A percentile compares a stretch with the other conserved stretches of the same genome.
These are phyloP conservation scores for Ulota crispa DNA, from an alignment of 225 moss, liverwort and hornwort genomes.

Conservation along the genomic window DNA sequence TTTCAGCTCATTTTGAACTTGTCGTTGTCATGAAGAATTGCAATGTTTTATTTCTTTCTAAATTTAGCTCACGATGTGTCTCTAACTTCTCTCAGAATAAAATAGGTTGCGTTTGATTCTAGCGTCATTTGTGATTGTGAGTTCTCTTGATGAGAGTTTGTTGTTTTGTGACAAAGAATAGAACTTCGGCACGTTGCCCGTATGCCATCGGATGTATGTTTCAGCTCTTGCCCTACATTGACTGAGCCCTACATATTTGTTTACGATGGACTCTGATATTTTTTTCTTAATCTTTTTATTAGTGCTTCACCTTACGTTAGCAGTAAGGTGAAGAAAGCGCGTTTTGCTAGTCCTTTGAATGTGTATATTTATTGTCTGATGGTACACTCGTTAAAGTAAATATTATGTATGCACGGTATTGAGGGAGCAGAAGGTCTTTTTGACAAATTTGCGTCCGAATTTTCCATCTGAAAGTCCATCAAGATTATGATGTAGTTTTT, in stretches of 20 bases:
- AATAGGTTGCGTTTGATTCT: neutral
- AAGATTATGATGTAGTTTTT: neutral
- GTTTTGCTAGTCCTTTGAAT: neutral
- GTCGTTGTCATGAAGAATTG: too few relatives aligned
- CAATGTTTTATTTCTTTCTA: too few relatives aligned
- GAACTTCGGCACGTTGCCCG: neutral
- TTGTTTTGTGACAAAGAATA: neutral
- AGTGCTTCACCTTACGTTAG: neutral
- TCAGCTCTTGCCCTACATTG: neutral
- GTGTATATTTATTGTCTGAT: neutral
- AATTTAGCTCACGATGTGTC: too few relatives aligned
- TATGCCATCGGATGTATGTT: neutral
- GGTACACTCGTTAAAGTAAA: neutral
- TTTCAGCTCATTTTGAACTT: too few relatives aligned
- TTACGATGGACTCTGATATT: neutral
- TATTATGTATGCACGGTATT: neutral
- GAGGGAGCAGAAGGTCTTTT: neutral
- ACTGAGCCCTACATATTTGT: neutral
- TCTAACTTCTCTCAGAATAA: constrained; percentile 5
- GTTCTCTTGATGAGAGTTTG: neutral
- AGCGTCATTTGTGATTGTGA: neutral
- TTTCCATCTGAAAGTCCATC: neutral
- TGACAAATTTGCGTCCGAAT: neutral
- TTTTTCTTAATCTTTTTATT: neutral
- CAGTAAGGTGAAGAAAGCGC: neutral